Evolutionary conservation across 352 stramenopile species (phyloP), one percentile per base, ranked within the genome.

Genomic region (Saprolegnia parasitica): DNA sequence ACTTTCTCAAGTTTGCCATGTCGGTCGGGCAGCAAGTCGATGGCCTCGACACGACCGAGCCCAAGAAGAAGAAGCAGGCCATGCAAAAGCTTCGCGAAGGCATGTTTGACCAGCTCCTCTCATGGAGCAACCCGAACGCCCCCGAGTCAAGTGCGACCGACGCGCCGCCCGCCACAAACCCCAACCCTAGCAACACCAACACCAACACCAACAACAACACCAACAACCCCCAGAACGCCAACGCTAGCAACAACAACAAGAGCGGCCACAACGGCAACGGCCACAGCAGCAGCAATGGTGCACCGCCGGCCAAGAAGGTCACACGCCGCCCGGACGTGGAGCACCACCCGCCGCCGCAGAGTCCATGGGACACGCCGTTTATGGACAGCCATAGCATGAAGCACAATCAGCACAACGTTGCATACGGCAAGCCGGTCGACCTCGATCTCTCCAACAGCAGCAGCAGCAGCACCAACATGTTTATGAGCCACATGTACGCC

Each of bases 1-100:
- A 91, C 65, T 91, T 95, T 65, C 74, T 95, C 67, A 91, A 91
- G 71, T 89, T 95, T 56, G 81, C 86, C 4, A 77, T 95, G 24
- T 73, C 88, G 9, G 76, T 93, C 10, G 86, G 82, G 18, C 86
- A 95, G 73, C 75, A 81, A 1, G 83, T 95, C 23, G 74, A 86
- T 35, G 84, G 86, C 0, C 74, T 93, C 24, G 83, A 93, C 62
- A 75, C 91, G 46, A 90, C 86, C 23, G 81, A 91, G 73, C 75
- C 79, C 55, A 93, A 91, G 80, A 95, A 95, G 76, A 81, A 81
- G 61, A 94, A 94, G 66, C 79, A 78, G 29, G 83, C 86, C 49
- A 76, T 91, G 57, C 81, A 90, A 71, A 81, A 91, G 66, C 76
- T 94, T 6, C 84, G 86, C 35, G 87, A 92, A 49, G 84, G 78